Conservation (phyloP, 768 basidiomycete genomes). For the Obba rivulosa region DNA sequence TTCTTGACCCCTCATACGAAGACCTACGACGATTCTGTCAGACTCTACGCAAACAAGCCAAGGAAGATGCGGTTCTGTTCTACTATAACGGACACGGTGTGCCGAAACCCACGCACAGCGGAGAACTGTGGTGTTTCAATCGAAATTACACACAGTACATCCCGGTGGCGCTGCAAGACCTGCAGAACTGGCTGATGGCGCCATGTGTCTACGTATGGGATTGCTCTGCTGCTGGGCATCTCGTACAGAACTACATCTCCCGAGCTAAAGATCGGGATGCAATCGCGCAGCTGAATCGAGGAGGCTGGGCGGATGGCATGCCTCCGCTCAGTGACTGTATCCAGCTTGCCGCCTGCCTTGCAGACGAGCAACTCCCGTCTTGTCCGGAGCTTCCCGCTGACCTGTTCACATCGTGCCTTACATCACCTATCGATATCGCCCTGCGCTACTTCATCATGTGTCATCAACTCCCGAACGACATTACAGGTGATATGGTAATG, state of each 20-base stretch:
- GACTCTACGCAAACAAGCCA: conserved; percentile 78
- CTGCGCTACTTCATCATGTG: conserved; percentile 91
- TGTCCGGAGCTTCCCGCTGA: conserved; percentile 97
- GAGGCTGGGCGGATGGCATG: conserved; percentile 54
- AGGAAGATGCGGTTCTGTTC: conserved; percentile 90
- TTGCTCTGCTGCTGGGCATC: conserved; percentile 94
- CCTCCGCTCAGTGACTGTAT: conserved; percentile 82
- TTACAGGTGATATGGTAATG: conserved; percentile 86
- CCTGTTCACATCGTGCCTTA: conserved; percentile 95
- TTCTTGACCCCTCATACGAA: conserved; percentile 92
- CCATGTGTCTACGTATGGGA: conserved; percentile 99
- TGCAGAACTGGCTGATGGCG: conserved; percentile 90
- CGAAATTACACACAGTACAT: conserved; percentile 97
- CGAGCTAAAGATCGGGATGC: conserved; percentile 73
- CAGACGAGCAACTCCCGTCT: conserved; percentile 88
- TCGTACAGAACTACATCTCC: conserved; percentile 82
- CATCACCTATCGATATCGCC: conserved; percentile 97
- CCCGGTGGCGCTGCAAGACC: conserved; percentile 88
- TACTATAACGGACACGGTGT: conserved; percentile 99
- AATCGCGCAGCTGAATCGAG: conserved; percentile 50
- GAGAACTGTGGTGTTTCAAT: conserved; percentile 99
- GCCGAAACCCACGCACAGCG: conserved; percentile 90
- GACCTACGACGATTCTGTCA: conserved; percentile 87
- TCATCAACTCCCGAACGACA: conserved; percentile 75
- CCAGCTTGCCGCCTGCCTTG: conserved; percentile 91